Base-by-base conservation (phyloP, 768 basidiomycete species). In the Suillus variegatus region DNA sequence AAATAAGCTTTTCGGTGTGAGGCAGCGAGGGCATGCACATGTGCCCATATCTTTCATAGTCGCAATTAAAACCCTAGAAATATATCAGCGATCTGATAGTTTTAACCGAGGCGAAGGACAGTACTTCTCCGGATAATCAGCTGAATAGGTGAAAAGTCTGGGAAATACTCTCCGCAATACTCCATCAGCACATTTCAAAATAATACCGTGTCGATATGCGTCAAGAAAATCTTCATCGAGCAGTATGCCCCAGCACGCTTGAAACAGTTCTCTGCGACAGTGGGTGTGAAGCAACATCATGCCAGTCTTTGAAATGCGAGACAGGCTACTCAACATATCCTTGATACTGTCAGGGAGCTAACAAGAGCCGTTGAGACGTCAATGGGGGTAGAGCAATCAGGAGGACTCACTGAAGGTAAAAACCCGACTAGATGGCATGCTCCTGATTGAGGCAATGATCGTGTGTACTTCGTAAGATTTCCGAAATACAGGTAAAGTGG, bases 101-200 rank as follows among this genome's bases (percentile, higher is more conserved):
- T 10, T 38, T 38, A 12, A 38, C 12, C 10, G 12, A 38, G 38
- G 38, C 20, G 20, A 14, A 3, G 4, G 22, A 35, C 38, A 28
- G 28, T 38, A 72, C 71, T 71, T 70, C 47, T 72, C 71, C 1
- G 66, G 68, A 63, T 72, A 72, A 60, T 72, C 71, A 16, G 68
- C 65, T 6, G 65, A 69, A 46, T 71, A 69, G 2, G 75, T 73
- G 35, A 72, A 71, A 9, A 71, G 49, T 6, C 68, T 57, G 35
- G 70, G 71, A 49, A 65, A 71, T 22, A 72, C 20, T 10, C 71
- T 62, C n/a, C 71, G 62, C n/a, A 18, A 10, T 14, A 71, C 56
- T 12, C 66, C 65, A 57, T 72, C 71, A 8, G 44, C 40, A 54
- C 70, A 72, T 8, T 10, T 36, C 10, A 71, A 46, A 22, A 65